A percentile compares a stretch with the other conserved stretches of the same genome.
Evolutionary conservation across 805 yeast genomes (phyloP).

Genomic region (Clavispora carvajalis): DNA sequence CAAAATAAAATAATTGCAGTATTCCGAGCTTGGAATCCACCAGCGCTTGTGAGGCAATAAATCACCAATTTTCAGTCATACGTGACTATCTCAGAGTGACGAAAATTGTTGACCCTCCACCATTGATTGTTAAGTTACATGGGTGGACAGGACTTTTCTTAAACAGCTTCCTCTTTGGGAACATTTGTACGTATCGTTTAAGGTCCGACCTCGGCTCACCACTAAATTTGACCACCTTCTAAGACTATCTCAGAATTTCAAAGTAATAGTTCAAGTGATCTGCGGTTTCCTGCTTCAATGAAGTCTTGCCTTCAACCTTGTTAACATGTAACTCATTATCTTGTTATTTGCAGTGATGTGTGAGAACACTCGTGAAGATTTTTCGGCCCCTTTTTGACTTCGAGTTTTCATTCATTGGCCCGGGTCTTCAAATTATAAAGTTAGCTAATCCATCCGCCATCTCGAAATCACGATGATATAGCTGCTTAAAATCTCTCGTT

Average conservation of each 20-base stretch:
- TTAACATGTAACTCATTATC: conserved; percentile 22
- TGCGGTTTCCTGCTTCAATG: conserved; percentile 6
- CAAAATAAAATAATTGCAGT: too few relatives aligned
- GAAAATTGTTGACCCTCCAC: too few relatives aligned
- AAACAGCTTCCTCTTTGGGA: conserved; percentile 2
- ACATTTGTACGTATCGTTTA: conserved; percentile 14
- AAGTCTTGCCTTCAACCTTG: conserved; percentile 9
- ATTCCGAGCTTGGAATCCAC: too few relatives aligned
- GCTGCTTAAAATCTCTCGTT: neutral
- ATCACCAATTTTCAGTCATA: too few relatives aligned
- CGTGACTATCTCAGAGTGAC: too few relatives aligned
- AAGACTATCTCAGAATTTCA: conserved; percentile 19
- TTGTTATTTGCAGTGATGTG: conserved; percentile 18
- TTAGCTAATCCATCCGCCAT: too few relatives aligned
- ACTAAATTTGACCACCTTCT: conserved; percentile 19
- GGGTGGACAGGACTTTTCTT: neutral
- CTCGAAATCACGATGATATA: too few relatives aligned
- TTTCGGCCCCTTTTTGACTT: conserved; percentile 18
- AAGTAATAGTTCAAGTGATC: conserved; percentile 10
- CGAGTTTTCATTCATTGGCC: conserved; percentile 1
- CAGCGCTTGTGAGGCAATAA: too few relatives aligned
- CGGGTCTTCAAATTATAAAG: neutral
- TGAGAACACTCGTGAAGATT: too few relatives aligned
- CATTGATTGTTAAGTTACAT: neutral
- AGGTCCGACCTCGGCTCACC: conserved; percentile 17